Evolutionary conservation across 2,329 filamentous ascomycete genomes (phyloP).

Genomic region (Exophiala bonariae): DNA sequence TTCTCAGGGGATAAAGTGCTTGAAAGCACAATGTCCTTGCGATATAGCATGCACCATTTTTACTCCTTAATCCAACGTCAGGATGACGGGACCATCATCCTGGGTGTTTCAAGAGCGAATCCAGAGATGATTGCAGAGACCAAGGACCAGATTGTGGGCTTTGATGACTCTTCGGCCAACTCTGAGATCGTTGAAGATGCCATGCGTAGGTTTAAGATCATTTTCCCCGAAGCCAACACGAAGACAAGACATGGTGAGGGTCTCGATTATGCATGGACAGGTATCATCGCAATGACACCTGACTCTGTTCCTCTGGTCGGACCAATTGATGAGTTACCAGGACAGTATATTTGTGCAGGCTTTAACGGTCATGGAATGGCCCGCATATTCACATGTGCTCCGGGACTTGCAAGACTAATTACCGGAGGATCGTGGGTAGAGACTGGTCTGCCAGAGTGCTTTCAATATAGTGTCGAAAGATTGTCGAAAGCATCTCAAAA

Average conservation of each 20-base stretch:
- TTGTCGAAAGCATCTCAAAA: constrained; percentile 12
- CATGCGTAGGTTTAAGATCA: constrained; percentile 34
- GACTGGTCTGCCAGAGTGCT: constrained; percentile 40
- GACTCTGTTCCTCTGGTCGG: constrained; percentile 52
- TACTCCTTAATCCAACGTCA: constrained; percentile 51
- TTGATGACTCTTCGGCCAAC: constrained; percentile 42
- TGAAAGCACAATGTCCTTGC: constrained; percentile 45
- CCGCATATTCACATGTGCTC: constrained; percentile 52
- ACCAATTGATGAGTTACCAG: constrained; percentile 38
- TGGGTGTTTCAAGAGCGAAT: constrained; percentile 46
- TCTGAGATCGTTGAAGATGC: constrained; percentile 43
- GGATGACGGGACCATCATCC: constrained; percentile 44
- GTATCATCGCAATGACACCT: constrained; percentile 49
- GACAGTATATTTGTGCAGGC: constrained; percentile 52
- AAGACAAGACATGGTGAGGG: constrained; percentile 42
- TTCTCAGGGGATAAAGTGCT: constrained; percentile 38
- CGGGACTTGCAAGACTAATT: constrained; percentile 44
- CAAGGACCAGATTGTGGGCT: constrained; percentile 32
- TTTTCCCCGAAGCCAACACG: constrained; percentile 34
- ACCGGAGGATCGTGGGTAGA: constrained; percentile 39
- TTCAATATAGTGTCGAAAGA: constrained; percentile 32
- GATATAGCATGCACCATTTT: constrained; percentile 49
- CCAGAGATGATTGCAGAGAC: constrained; percentile 38
- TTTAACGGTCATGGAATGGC: constrained; percentile 51
- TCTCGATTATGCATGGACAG: constrained; percentile 48